phyloP scores from a whole-genome alignment of 192 early-diverging fungal genomes.

The Rhizophagus clarus region DNA sequence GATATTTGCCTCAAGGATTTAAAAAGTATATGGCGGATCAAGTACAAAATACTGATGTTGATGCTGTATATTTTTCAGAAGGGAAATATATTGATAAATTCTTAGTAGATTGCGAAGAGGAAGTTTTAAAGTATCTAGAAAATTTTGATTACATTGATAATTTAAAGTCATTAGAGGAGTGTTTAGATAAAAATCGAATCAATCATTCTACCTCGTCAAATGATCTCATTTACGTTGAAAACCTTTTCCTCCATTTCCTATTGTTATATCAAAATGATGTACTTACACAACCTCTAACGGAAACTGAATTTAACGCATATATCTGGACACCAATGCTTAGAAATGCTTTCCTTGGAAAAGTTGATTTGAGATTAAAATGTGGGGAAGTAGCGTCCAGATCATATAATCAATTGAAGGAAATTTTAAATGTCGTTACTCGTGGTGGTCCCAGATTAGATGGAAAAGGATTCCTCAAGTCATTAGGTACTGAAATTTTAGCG shows the following conservation, averaged over 20 bases:
- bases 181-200: conserved; percentile 22
- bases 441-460: conserved; percentile 5
- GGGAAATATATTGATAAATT: not conserved
- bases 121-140: not conserved
- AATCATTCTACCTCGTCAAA: not conserved
- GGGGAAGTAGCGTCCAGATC: conserved; percentile 13
- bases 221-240: conserved; percentile 22
- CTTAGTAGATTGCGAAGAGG: conserved; percentile 15
- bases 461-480: conserved; percentile 20
- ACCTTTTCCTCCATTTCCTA: conserved; percentile 11
- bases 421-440: conserved; percentile 20
- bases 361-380: conserved; percentile 3
- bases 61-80: not conserved
- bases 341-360: conserved; percentile 17
- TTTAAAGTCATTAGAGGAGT: conserved; percentile 2
- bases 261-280: conserved; percentile 8
- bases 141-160: conserved; percentile 17
- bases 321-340: conserved; percentile 3
- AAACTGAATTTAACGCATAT: conserved; percentile 15
- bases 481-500: conserved; percentile 9
- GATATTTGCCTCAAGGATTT: conserved; percentile 15
- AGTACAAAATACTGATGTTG: not conserved
- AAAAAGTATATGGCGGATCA: conserved; percentile 18
- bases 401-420: conserved; percentile 17
- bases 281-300: not conserved